Base-by-base conservation (phyloP, 495 filamentous ascomycete species). In the Penicillium macrosclerotiorum region DNA sequence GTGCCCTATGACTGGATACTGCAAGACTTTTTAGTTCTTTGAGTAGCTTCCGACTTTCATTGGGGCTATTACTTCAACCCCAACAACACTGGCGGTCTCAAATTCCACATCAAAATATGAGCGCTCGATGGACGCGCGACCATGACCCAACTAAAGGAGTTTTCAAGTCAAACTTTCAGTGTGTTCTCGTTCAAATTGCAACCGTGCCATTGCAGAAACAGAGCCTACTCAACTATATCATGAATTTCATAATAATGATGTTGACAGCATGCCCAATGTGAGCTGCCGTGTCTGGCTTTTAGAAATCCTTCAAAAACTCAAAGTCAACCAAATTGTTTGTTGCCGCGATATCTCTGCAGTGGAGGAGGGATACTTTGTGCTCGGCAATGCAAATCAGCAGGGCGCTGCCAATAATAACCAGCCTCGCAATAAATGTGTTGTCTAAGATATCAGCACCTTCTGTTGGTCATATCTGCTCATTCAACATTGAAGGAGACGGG, bases 271-370 rank as follows among this genome's bases (percentile, higher is more conserved):
- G 26, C 51, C 50, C 18, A 36, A 42, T 24, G 31, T 58, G n/a
- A 54, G 45, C 8, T 54, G 54, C n/a, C 54, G 51, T 16, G 54
- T 58, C 8, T 54, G 51, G 55, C 6, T 54, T 8, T 1, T 54
- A 30, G 32, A 8, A 19, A 54, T 55, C 31, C 24, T 59, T 18
- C n/a, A 46, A 23, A 50, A 44, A 22, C 37, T 54, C 1, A 40
- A 52, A 23, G 33, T 42, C 42, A 5, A 36, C 9, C 47, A 34
- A 9, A 42, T 51, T 24, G 37, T 55, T 23, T 38, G 24, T 9
- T 59, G 40, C 27, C 30, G 31, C 40, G 37, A 46, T 46, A 5
- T 34, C 20, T 37, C 40, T 12, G 52, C 45, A 16, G 20, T 51
- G 24, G 20, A 51, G 27, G 11, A 51, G 8, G 47, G 52, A 29